These are phyloP conservation scores for Phytomonas sp. DNA, from an alignment of 208 protist species.

Conservation along the genomic window DNA sequence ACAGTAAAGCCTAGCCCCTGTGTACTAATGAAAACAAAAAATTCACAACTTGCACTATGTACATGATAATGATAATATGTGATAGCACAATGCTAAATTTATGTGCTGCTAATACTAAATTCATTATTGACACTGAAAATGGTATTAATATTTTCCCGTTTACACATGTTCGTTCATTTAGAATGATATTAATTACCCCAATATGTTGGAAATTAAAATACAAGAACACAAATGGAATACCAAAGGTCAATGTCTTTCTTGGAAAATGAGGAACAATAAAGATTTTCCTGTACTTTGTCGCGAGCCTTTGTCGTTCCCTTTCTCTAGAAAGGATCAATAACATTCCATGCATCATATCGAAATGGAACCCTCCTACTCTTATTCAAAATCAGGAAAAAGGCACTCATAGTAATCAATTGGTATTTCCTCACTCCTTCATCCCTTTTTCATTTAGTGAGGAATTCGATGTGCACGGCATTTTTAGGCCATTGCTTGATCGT, in stretches of 20 bases:
- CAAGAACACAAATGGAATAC: background rate
- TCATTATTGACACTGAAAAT: background rate
- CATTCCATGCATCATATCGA: background rate
- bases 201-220: background rate
- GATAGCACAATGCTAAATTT: background rate
- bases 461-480: background rate
- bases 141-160: background rate
- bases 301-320: background rate
- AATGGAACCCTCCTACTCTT: background rate
- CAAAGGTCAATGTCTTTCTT: background rate
- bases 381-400: background rate
- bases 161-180: background rate
- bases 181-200: background rate
- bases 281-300: background rate
- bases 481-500: background rate
- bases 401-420: background rate
- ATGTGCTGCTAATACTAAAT: background rate
- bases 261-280: background rate
- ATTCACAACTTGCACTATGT: background rate
- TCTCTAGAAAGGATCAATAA: background rate
- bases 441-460: background rate
- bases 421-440: background rate
- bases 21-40: background rate
- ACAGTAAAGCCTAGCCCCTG: background rate
- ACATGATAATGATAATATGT: background rate